phyloP scores from a whole-genome alignment of 352 stramenopile genomes.

The Halophytophthora polymorphica region DNA sequence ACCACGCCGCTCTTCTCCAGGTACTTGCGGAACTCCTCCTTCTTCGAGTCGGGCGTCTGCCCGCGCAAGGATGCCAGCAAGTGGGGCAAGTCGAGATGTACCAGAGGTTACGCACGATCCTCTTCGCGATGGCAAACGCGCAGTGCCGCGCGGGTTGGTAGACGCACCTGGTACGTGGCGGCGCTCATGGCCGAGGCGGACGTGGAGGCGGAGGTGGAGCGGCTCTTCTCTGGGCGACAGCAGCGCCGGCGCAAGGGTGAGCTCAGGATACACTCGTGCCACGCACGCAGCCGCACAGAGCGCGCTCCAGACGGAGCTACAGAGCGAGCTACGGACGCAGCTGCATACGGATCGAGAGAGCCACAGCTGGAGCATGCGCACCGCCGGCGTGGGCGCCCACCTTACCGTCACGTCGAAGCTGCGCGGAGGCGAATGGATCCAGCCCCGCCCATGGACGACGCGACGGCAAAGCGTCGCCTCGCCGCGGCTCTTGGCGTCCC shows the following conservation, averaged over 20 bases:
- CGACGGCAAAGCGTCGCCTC: background rate
- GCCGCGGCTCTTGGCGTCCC: conserved; percentile 3
- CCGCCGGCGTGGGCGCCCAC: too few species aligned
- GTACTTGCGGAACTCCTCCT: conserved; percentile 98
- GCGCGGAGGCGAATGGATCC: too few species aligned
- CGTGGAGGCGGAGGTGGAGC: background rate
- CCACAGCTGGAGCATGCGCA: too few species aligned
- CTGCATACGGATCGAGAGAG: too few species aligned
- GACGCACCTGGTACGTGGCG: conserved; percentile 61
- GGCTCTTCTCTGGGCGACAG: conserved; percentile 15
- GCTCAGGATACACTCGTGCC: conserved; percentile 18
- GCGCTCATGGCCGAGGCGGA: conserved; percentile 31
- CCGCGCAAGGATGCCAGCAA: background rate
- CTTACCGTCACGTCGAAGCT: too few species aligned
- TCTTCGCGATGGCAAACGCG: too few species aligned
- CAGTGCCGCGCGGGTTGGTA: too few species aligned
- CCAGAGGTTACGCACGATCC: too few species aligned
- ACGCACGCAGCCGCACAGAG: background rate
- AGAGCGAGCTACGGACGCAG: too few species aligned
- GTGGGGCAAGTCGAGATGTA: too few species aligned
- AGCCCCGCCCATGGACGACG: too few species aligned
- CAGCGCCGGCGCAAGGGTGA: background rate
- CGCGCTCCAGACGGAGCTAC: too few species aligned
- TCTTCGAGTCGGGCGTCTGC: conserved; percentile 95
- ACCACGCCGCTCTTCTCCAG: conserved; percentile 97